Conservation (phyloP, 805 yeast genomes). For the Schwanniomyces polymorphus region DNA sequence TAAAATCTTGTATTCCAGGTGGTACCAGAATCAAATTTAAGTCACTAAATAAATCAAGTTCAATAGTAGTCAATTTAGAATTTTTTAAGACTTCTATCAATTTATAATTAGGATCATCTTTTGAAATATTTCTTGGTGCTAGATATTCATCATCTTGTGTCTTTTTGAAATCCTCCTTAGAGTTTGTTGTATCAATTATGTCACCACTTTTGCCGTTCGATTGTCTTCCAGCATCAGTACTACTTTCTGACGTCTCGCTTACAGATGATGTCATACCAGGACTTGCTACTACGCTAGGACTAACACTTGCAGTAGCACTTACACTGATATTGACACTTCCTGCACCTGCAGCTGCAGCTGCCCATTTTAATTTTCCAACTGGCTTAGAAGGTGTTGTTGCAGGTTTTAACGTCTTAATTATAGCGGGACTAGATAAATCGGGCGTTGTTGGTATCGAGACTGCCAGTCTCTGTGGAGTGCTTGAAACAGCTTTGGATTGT, state of each 20-base stretch:
- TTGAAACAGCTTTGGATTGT: not conserved
- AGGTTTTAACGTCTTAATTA: conserved; percentile 49
- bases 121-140: not conserved
- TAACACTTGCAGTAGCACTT: too few relatives aligned
- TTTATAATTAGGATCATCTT: conserved; percentile 1
- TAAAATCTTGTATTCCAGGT: conserved; percentile 44
- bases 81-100: conserved; percentile 28
- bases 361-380: conserved; percentile 55
- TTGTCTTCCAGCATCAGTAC: not conserved
- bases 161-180: not conserved
- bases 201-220: not conserved
- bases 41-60: conserved; percentile 35
- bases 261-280: conserved; percentile 3
- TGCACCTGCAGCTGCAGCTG: conserved; percentile 45
- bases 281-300: too few relatives aligned
- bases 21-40: conserved; percentile 32
- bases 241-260: conserved; percentile 1
- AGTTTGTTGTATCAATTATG: not conserved
- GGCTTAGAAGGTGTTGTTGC: conserved; percentile 56
- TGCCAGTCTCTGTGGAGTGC: conserved; percentile 4
- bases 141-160: not conserved
- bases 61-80: conserved; percentile 29
- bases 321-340: too few relatives aligned
- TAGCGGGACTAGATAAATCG: conserved; percentile 37
- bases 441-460: conserved; percentile 16